A percentile compares a stretch with the other conserved stretches of the same genome.
Evolutionary conservation across 2,329 filamentous ascomycete species (phyloP).

Genomic region (Whalleya microplaca): DNA sequence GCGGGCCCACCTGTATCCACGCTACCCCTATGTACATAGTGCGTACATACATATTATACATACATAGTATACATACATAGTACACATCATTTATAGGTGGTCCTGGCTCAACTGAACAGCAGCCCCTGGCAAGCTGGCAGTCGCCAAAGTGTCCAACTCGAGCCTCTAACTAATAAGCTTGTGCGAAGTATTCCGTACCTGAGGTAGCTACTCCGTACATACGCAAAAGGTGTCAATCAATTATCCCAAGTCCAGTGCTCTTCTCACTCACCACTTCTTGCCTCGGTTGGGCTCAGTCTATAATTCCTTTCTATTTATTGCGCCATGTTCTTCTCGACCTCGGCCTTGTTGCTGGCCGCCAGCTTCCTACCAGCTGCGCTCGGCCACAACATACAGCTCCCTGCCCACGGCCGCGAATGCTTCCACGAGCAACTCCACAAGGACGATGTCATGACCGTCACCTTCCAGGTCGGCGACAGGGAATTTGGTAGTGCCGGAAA

Average conservation of each 20-base stretch:
- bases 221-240: not conserved
- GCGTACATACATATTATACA: too few relatives aligned
- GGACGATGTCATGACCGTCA: constrained; percentile 98
- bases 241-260: not conserved
- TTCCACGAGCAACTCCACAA: constrained; percentile 92
- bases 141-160: constrained; percentile 36
- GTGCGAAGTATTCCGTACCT: not conserved
- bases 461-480: constrained; percentile 95
- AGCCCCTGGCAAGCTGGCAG: constrained; percentile 26
- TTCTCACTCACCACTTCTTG: constrained; percentile 1
- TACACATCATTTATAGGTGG: too few relatives aligned
- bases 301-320: constrained; percentile 26
- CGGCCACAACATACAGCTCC: constrained; percentile 95
- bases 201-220: constrained; percentile 6
- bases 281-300: not conserved
- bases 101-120: constrained; percentile 10
- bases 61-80: too few relatives aligned
- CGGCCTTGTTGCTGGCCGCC: constrained; percentile 57
- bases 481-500: constrained; percentile 96
- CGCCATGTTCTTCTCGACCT: constrained; percentile 48
- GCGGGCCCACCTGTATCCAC: too few relatives aligned
- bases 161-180: constrained; percentile 12
- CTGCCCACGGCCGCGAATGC: constrained; percentile 92
- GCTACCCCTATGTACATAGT: too few relatives aligned
- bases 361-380: constrained; percentile 52